Evolutionary conservation across 1,139 yeast genomes (phyloP).

Genomic region (Suhomyces maxii): DNA sequence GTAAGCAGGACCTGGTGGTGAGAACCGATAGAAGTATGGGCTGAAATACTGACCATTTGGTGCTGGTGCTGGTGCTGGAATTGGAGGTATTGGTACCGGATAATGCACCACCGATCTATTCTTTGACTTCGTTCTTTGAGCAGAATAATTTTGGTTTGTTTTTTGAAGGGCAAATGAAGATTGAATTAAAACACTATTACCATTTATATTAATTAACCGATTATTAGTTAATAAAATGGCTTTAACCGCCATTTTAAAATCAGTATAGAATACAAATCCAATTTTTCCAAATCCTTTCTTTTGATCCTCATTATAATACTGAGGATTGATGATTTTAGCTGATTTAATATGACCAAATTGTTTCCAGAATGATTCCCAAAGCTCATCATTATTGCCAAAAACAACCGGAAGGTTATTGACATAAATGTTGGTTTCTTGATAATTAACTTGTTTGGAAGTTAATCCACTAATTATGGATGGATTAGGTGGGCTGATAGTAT

Average conservation of each 20-base stretch:
- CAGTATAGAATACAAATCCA: conserved; percentile 44
- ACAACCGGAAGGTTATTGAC: conserved; percentile 52
- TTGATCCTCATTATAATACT: conserved; percentile 27
- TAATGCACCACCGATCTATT: conserved; percentile 1
- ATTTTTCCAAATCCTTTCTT: conserved; percentile 32
- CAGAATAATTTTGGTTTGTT: conserved; percentile 4
- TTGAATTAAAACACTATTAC: conserved; percentile 28
- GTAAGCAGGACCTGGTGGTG: conserved; percentile 2
- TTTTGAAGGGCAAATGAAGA: conserved; percentile 46
- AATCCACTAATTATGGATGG: conserved; percentile 9
- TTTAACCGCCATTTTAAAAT: conserved; percentile 39
- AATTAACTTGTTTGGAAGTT: conserved; percentile 29
- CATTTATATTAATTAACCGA: conserved; percentile 22
- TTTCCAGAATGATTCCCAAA: conserved; percentile 43
- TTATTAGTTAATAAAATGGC: conserved; percentile 44
- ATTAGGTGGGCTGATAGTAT: conserved; percentile 9
- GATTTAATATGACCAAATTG: conserved; percentile 45
- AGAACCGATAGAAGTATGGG: conserved; percentile 5
- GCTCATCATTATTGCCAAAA: conserved; percentile 39
- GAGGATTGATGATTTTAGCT: conserved; percentile 47
- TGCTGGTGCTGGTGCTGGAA: conserved; percentile 8
- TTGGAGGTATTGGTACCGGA: conserved; percentile 10
- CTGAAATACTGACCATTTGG: conserved; percentile 6
- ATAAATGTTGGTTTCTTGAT: conserved; percentile 61
- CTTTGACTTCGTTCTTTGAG: conserved; percentile 2